A percentile compares a stretch with the other conserved stretches of the same genome.
These are phyloP conservation scores for Penicillium lividum DNA, from an alignment of 495 filamentous ascomycete genomes.

Conservation along the genomic window DNA sequence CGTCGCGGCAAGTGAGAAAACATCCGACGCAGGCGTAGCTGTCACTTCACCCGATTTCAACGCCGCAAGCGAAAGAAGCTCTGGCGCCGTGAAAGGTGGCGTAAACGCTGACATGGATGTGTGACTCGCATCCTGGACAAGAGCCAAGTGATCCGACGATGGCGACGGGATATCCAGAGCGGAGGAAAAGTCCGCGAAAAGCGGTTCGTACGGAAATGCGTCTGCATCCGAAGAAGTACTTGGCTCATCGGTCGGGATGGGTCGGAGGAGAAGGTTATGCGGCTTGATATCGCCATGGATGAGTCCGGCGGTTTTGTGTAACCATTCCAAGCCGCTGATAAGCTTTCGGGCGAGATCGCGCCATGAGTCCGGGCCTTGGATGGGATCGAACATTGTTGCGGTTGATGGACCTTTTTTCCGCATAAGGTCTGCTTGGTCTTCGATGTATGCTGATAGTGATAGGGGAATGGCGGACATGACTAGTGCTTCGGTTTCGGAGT, in stretches of 20 bases:
- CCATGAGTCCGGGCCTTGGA: slow-evolving; percentile 46
- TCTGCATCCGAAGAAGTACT: slow-evolving; percentile 10
- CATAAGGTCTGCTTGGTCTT: slow-evolving; percentile 34
- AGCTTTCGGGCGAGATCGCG: slow-evolving; percentile 48
- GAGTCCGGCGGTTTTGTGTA: slow-evolving; percentile 45
- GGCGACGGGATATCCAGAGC: slow-evolving; percentile 36
- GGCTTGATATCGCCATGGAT: slow-evolving; percentile 51
- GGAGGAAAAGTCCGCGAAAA: slow-evolving; percentile 64
- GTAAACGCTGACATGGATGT: slow-evolving; percentile 52
- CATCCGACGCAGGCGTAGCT: slow-evolving; percentile 27
- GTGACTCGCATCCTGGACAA: slow-evolving; percentile 13
- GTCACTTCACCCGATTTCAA: slow-evolving; percentile 26
- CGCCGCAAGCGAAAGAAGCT: slow-evolving; percentile 46
- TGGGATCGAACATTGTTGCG: slow-evolving; percentile 53
- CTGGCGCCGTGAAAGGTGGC: slow-evolving; percentile 59
- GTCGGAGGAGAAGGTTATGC: slow-evolving; percentile 43
- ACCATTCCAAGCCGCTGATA: slow-evolving; percentile 51
- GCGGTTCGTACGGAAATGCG: slow-evolving; percentile 40
- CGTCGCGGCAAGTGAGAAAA: slow-evolving; percentile 58
- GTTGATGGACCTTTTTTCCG: slow-evolving; percentile 36
- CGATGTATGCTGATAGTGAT: slow-evolving; percentile 51
- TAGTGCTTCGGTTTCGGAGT: slow-evolving; percentile 47
- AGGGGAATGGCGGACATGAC: slow-evolving; percentile 55
- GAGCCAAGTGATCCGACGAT: neutral
- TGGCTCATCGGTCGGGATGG: slow-evolving; percentile 12